These are phyloP conservation scores for Magnaporthales sp. DNA, from an alignment of 2,329 filamentous ascomycete species.

Conservation along the genomic window DNA sequence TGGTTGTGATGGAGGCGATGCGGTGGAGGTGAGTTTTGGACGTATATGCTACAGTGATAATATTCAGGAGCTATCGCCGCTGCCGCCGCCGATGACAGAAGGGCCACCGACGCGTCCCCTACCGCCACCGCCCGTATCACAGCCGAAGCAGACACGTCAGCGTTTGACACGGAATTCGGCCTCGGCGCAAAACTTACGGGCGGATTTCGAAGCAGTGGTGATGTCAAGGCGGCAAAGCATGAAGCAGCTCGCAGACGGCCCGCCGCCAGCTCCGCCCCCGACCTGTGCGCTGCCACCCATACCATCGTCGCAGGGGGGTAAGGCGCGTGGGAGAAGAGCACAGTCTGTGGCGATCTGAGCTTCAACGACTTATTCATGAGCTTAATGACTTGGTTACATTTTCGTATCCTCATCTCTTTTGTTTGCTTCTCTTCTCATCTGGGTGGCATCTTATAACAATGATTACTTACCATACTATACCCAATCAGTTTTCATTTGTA, in stretches of 20 bases:
- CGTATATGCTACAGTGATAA: background rate
- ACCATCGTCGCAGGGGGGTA: slow-evolving; percentile 20
- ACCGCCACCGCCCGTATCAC: background rate
- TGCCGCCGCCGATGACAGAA: background rate
- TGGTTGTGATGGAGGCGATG: background rate
- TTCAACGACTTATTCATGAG: background rate
- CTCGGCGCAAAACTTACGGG: slow-evolving; percentile 16
- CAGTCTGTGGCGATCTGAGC: background rate
- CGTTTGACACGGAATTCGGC: slow-evolving; percentile 9
- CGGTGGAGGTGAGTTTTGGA: background rate
- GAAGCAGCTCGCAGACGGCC: slow-evolving; percentile 39
- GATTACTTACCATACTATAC: background rate
- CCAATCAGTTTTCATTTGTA: background rate
- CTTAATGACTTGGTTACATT: background rate
- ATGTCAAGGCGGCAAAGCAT: slow-evolving; percentile 34
- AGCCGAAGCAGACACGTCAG: background rate
- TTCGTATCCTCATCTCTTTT: background rate
- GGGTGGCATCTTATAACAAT: background rate
- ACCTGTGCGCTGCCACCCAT: slow-evolving; percentile 46
- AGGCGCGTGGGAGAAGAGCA: background rate
- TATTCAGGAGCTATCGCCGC: background rate
- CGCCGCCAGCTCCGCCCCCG: slow-evolving; percentile 45
- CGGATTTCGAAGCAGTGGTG: slow-evolving; percentile 12
- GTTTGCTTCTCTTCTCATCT: background rate
- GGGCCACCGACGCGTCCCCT: background rate